Conservation (phyloP, 1,284 basidiomycete species). For the Papiliotrema fonsecae region DNA sequence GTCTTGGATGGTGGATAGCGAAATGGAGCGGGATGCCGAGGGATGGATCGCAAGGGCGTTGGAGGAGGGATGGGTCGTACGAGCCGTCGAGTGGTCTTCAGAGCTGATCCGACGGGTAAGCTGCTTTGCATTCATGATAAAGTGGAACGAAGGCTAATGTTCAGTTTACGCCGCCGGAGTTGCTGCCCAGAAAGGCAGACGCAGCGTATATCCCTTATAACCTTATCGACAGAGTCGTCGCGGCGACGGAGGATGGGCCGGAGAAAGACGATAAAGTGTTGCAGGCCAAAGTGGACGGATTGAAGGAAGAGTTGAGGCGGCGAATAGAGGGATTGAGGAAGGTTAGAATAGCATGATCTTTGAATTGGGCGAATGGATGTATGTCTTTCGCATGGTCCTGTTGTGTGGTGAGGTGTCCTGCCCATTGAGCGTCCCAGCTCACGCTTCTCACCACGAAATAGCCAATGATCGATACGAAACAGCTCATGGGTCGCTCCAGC, state of each 20-base stretch:
- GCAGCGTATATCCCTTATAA: conserved; percentile 76
- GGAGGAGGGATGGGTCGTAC: conserved; percentile 70
- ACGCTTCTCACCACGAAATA: too few species aligned
- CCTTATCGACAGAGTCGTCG: conserved; percentile 78
- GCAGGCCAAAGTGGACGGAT: conserved; percentile 23
- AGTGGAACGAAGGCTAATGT: background rate
- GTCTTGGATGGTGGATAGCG: conserved; percentile 68
- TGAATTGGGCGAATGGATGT: too few species aligned
- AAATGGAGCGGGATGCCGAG: conserved; percentile 35
- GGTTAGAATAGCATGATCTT: conserved; percentile 1
- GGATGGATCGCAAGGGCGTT: conserved; percentile 46
- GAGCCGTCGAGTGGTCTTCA: conserved; percentile 68
- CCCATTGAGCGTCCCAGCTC: too few species aligned
- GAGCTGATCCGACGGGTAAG: conserved; percentile 66
- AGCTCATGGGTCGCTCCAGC: too few species aligned
- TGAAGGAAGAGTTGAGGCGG: conserved; percentile 24
- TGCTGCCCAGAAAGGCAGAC: conserved; percentile 56
- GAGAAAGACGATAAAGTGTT: conserved; percentile 41
- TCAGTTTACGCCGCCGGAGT: conserved; percentile 59
- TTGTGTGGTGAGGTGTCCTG: too few species aligned
- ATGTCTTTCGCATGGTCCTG: too few species aligned
- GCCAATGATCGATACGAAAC: too few species aligned
- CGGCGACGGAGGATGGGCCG: conserved; percentile 58
- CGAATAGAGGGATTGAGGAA: conserved; percentile 21
- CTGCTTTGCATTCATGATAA: conserved; percentile 2